A percentile compares a stretch with the other conserved stretches of the same genome.
These are phyloP conservation scores for Saprolegnia parasitica DNA, from an alignment of 352 stramenopile species.

Conservation along the genomic window DNA sequence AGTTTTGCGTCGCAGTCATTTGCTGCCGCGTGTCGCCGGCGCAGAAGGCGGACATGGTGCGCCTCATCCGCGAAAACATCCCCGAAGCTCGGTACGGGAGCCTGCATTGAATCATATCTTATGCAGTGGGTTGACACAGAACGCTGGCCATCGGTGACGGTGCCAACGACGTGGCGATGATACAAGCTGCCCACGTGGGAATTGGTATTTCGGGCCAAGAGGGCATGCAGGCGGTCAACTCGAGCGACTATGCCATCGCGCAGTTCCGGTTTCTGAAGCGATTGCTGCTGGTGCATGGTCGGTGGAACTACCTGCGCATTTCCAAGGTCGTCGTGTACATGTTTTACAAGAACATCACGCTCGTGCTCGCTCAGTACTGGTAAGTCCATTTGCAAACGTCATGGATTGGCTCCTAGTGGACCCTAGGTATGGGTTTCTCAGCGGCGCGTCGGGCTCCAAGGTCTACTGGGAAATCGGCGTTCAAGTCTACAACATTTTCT, in stretches of 20 bases:
- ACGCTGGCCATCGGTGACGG: constrained; percentile 90
- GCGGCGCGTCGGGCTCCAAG: constrained; percentile 87
- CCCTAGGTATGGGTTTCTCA: constrained; percentile 76
- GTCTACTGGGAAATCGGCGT: constrained; percentile 82
- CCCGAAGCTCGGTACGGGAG: constrained; percentile 34
- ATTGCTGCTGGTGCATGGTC: constrained; percentile 88
- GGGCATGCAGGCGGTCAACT: constrained; percentile 93
- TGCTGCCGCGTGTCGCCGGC: constrained; percentile 81
- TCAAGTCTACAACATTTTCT: constrained; percentile 93
- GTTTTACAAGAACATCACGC: constrained; percentile 94
- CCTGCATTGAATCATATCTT: background rate
- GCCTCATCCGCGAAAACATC: constrained; percentile 58
- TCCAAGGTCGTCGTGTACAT: constrained; percentile 89
- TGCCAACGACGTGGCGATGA: constrained; percentile 94
- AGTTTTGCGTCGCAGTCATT: constrained; percentile 71
- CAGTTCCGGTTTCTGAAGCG: constrained; percentile 91
- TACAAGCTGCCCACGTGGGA: constrained; percentile 90
- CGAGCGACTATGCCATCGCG: constrained; percentile 90
- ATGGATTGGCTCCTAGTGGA: constrained; percentile 46
- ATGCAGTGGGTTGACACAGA: background rate
- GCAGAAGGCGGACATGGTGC: constrained; percentile 82
- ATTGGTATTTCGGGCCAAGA: constrained; percentile 93
- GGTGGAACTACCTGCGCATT: constrained; percentile 89
- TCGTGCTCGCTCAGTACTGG: constrained; percentile 87
- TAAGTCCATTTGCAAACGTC: constrained; percentile 41